phyloP scores from a whole-genome alignment of 1,284 basidiomycete species.

The Ceratobasidium sp. region DNA sequence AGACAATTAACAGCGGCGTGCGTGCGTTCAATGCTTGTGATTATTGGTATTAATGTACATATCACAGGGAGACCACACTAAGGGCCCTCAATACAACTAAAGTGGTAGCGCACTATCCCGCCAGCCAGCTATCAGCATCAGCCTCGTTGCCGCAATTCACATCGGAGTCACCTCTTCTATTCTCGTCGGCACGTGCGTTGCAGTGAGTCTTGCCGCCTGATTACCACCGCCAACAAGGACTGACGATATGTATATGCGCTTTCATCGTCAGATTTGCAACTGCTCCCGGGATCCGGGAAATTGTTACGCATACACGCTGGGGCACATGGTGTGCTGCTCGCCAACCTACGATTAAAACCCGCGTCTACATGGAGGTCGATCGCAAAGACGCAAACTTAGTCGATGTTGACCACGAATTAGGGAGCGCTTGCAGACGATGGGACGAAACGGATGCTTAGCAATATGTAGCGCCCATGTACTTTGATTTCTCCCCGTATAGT shows the following conservation, averaged over 20 bases:
- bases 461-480: neutral
- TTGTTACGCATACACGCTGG: slow-evolving; percentile 26
- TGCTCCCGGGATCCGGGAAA: slow-evolving; percentile 25
- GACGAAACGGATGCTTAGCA: slow-evolving; percentile 6
- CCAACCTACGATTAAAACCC: slow-evolving; percentile 22
- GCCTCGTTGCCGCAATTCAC: slow-evolving; percentile 23
- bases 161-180: slow-evolving; percentile 26
- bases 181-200: slow-evolving; percentile 23
- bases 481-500: neutral
- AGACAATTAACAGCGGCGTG: slow-evolving; percentile 29
- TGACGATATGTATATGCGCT: neutral
- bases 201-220: neutral
- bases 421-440: slow-evolving; percentile 34
- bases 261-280: slow-evolving; percentile 23
- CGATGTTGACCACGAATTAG: slow-evolving; percentile 42
- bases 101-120: slow-evolving; percentile 26
- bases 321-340: slow-evolving; percentile 34
- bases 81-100: slow-evolving; percentile 33
- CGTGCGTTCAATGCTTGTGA: neutral
- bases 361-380: slow-evolving; percentile 38
- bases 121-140: slow-evolving; percentile 23
- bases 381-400: slow-evolving; percentile 41
- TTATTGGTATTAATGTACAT: neutral
- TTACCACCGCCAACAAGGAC: neutral
- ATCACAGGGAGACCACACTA: slow-evolving; percentile 16